Evolutionary conservation across 805 yeast genomes (phyloP).

Genomic region (Teunomyces aglyptinius): DNA sequence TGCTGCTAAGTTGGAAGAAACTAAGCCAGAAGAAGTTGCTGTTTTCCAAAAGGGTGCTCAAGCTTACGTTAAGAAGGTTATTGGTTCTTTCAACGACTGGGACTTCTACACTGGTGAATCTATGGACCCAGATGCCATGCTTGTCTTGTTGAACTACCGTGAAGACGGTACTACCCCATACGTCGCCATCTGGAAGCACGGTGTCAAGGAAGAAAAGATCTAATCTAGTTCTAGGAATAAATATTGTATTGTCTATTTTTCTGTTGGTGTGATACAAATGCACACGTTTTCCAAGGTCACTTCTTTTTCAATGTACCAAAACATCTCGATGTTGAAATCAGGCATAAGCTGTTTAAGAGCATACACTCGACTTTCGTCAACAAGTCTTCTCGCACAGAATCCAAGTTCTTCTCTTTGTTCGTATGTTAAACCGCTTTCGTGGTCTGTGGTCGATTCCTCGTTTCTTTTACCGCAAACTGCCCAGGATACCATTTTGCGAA

Average conservation of each 20-base stretch:
- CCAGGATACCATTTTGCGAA: constrained; percentile 79
- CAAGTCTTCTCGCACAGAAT: constrained; percentile 61
- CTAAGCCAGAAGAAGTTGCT: constrained; percentile 82
- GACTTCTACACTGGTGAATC: constrained; percentile 99
- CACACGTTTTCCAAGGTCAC: constrained; percentile 73
- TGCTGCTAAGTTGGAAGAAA: constrained; percentile 87
- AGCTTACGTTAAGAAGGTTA: constrained; percentile 92
- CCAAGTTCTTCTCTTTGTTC: constrained; percentile 61
- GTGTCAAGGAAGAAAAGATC: constrained; percentile 85
- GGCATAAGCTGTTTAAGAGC: constrained; percentile 38
- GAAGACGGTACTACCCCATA: constrained; percentile 98
- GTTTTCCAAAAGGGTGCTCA: constrained; percentile 97
- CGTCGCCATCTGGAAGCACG: constrained; percentile 99
- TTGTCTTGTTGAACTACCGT: constrained; percentile 97
- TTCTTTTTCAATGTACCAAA: constrained; percentile 55
- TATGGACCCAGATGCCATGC: constrained; percentile 99
- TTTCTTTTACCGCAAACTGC: constrained; percentile 69
- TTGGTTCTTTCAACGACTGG: constrained; percentile 97
- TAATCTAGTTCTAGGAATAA: constrained; percentile 32
- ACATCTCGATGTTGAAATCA: constrained; percentile 48
- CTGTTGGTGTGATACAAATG: constrained; percentile 19
- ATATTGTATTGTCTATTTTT: constrained; percentile 1
- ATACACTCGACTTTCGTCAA: constrained; percentile 68
- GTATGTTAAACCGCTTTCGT: constrained; percentile 43
- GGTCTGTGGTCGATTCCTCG: constrained; percentile 19